Base-by-base conservation (phyloP, 805 yeast genomes). In the Candida dajiaensis region DNA sequence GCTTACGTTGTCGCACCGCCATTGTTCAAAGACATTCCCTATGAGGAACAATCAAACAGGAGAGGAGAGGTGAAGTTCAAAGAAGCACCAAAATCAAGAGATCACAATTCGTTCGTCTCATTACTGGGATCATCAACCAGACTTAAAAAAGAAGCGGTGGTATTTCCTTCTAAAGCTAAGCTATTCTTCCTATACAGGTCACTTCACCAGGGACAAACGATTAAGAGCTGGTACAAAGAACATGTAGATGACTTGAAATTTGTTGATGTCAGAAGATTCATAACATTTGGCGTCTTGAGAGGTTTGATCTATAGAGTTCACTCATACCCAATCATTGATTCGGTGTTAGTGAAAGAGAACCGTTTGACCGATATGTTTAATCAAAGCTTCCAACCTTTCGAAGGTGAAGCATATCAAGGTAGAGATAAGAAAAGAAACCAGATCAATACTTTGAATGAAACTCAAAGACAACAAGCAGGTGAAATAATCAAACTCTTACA, bases 221-320 rank as follows among this genome's bases (percentile, higher is more conserved):
- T 94, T 11, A 80, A 80, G 50, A 87, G 84, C 21, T 95, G 99
- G 98, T 87, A 80, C 60, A 57, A 73, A 22, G 85, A 80, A 48
- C 83, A 94, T 58, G 70, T 70, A 36, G 75, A 76, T 41, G 65
- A 68, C 4, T 67, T 94, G 16, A 58, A 67, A 21, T 75, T 80
- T 51, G 79, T 95, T 38, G 99, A 94, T 63, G 71, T 94, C 4
- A 73, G 98, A 51, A 69, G 95, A 45, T 87, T 94, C 55, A 70
- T 94, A 19, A 80, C 89, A 18, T 94, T 90, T 70, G 99, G 99
- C 1, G 74, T 88, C 2, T 69, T 88, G 21, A 77, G 89, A 50
- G 89, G 95, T 0, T 58, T 94, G 6, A 83, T 95, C 9, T 89
- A 89, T 61, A 68, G 97, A 43, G 85, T 89, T 1, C 76, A 85